These are phyloP conservation scores for Phytophthora hybrid DNA, from an alignment of 352 stramenopile genomes.

Conservation along the genomic window DNA sequence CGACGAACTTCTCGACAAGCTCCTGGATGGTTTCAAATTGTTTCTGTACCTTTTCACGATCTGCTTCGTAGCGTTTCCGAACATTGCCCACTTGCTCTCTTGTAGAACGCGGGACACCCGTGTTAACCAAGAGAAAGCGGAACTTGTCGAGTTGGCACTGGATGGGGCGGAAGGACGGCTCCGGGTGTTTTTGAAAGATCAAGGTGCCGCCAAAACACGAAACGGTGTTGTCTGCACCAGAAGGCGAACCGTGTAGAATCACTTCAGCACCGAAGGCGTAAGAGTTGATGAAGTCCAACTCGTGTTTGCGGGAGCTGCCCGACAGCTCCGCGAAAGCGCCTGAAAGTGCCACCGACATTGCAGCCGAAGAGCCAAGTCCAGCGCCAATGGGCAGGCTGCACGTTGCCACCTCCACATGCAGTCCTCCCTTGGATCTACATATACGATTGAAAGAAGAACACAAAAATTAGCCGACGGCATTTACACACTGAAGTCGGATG, in stretches of 20 bases:
- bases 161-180: constrained; percentile 57
- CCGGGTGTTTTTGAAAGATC: constrained; percentile 70
- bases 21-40: constrained; percentile 85
- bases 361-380: constrained; percentile 92
- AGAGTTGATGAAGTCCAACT: constrained; percentile 76
- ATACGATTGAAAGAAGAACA: neutral
- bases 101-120: constrained; percentile 89
- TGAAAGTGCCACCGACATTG: constrained; percentile 88
- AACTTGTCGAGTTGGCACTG: constrained; percentile 69
- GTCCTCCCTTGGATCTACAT: constrained; percentile 29
- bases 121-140: constrained; percentile 92
- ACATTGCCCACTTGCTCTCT: constrained; percentile 87
- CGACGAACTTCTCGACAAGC: constrained; percentile 74
- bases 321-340: constrained; percentile 63
- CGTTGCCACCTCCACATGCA: constrained; percentile 61
- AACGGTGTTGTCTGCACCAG: constrained; percentile 94
- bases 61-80: constrained; percentile 61
- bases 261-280: constrained; percentile 91
- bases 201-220: constrained; percentile 89
- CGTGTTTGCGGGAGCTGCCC: constrained; percentile 23
- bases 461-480: constrained; percentile 4
- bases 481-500: neutral
- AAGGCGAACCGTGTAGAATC: constrained; percentile 91
- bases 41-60: constrained; percentile 50
- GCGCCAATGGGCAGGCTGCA: constrained; percentile 84